Conservation (phyloP, 176 grass and related monocot genomes). For the Pontederia paniculata region DNA sequence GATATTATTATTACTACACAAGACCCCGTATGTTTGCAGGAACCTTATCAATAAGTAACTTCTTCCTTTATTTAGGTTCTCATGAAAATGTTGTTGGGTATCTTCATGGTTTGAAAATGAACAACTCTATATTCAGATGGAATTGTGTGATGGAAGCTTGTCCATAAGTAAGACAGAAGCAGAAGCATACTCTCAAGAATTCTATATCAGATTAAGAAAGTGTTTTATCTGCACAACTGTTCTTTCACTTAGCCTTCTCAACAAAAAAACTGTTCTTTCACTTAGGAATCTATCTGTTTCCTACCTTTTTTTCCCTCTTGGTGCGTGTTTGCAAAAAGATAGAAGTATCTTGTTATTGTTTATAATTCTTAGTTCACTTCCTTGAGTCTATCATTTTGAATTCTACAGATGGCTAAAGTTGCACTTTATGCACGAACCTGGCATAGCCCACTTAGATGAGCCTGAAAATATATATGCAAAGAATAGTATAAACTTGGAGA, state of each 20-base stretch:
- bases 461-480: slow-evolving; percentile 87
- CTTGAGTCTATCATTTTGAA: slow-evolving; percentile 18
- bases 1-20: too few relatives aligned
- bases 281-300: too few relatives aligned
- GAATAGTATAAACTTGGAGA: slow-evolving; percentile 85
- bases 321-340: not conserved
- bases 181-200: slow-evolving; percentile 35
- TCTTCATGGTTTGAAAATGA: slow-evolving; percentile 91
- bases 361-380: slow-evolving; percentile 5
- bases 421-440: slow-evolving; percentile 65
- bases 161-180: slow-evolving; percentile 13
- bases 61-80: slow-evolving; percentile 36
- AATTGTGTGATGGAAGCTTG: slow-evolving; percentile 63
- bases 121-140: slow-evolving; percentile 90
- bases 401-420: slow-evolving; percentile 77
- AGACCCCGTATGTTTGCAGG: too few relatives aligned
- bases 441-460: slow-evolving; percentile 83
- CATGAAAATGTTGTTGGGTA: slow-evolving; percentile 92
- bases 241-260: not conserved
- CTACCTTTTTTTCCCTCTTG: too few relatives aligned
- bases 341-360: slow-evolving; percentile 4
- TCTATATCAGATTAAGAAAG: slow-evolving; percentile 55
- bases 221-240: not conserved
- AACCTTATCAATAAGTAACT: not conserved
- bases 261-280: too few relatives aligned